These are phyloP conservation scores for Aethionema arabicum DNA, from an alignment of 345 rosid genomes.

Conservation along the genomic window DNA sequence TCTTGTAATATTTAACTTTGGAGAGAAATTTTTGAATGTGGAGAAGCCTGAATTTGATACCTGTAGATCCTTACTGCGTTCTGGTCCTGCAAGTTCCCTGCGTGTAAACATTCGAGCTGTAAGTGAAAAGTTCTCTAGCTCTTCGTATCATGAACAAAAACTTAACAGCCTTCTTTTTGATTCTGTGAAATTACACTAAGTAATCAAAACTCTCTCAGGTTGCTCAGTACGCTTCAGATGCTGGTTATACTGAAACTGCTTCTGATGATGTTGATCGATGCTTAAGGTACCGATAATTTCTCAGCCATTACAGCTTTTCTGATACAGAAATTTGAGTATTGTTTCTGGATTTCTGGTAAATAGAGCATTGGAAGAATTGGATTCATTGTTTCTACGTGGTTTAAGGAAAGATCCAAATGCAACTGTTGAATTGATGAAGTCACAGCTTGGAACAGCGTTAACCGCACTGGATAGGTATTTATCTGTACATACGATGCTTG, in stretches of 20 bases:
- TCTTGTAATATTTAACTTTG: constrained; percentile 23
- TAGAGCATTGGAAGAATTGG: constrained; percentile 77
- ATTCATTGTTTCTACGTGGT: constrained; percentile 68
- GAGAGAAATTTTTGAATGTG: constrained; percentile 48
- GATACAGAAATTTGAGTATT: neutral
- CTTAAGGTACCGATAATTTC: constrained; percentile 51
- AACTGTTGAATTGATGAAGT: constrained; percentile 61
- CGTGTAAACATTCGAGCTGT: constrained; percentile 80
- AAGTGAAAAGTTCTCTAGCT: constrained; percentile 29
- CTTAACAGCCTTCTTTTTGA: constrained; percentile 24
- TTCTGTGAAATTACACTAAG: constrained; percentile 44
- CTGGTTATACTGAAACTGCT: constrained; percentile 65
- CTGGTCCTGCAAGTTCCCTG: constrained; percentile 80
- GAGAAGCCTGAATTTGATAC: constrained; percentile 60
- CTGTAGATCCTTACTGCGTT: constrained; percentile 58
- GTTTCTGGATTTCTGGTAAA: neutral
- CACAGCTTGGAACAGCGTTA: constrained; percentile 54
- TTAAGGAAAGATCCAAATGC: constrained; percentile 68
- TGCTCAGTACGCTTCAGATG: constrained; percentile 86
- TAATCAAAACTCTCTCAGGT: constrained; percentile 53
- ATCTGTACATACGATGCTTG: neutral
- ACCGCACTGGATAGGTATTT: constrained; percentile 59
- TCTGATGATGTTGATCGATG: constrained; percentile 64
- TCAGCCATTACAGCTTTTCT: neutral
- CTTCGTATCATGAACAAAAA: neutral